phyloP scores from a whole-genome alignment of 1,284 basidiomycete species.

The Mycosarcoma mackinlayi region DNA sequence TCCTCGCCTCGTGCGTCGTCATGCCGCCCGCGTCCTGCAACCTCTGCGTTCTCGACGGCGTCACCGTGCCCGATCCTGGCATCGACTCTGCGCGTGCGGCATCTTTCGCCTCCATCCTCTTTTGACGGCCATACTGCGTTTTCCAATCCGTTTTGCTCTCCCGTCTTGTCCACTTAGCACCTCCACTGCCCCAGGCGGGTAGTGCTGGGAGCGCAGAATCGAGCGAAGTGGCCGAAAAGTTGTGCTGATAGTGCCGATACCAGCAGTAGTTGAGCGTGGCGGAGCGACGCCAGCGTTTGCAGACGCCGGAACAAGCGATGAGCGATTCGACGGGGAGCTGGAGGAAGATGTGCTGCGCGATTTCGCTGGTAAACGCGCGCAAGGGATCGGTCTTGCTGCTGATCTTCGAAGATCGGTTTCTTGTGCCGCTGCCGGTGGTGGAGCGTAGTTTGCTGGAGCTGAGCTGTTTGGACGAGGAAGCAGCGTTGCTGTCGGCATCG shows the following conservation, averaged over 20 bases:
- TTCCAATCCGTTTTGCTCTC: conserved; percentile 64
- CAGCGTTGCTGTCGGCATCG: conserved; percentile 11
- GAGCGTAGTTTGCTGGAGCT: conserved; percentile 24
- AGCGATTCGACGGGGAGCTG: conserved; percentile 51
- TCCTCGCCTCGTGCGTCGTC: conserved; percentile 47
- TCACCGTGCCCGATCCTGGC: conserved; percentile 38
- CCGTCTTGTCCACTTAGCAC: conserved; percentile 60
- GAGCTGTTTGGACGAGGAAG: conserved; percentile 2
- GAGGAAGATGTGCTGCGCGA: conserved; percentile 65
- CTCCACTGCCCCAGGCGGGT: conserved; percentile 42
- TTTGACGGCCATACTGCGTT: conserved; percentile 44
- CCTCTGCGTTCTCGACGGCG: conserved; percentile 54
- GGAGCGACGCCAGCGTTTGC: conserved; percentile 55
- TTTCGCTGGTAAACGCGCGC: conserved; percentile 48
- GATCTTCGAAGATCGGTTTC: conserved; percentile 13
- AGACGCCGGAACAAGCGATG: conserved; percentile 51
- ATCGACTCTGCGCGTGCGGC: conserved; percentile 38
- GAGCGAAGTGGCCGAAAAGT: conserved; percentile 30
- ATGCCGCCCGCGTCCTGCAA: conserved; percentile 51
- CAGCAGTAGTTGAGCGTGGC: conserved; percentile 65
- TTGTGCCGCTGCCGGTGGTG: background rate
- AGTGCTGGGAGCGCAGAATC: conserved; percentile 19
- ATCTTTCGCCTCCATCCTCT: conserved; percentile 44
- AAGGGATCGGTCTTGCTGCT: conserved; percentile 59
- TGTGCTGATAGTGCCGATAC: conserved; percentile 49